These are phyloP conservation scores for Schizophyllum commune DNA, from an alignment of 1,284 basidiomycete genomes.

Conservation along the genomic window DNA sequence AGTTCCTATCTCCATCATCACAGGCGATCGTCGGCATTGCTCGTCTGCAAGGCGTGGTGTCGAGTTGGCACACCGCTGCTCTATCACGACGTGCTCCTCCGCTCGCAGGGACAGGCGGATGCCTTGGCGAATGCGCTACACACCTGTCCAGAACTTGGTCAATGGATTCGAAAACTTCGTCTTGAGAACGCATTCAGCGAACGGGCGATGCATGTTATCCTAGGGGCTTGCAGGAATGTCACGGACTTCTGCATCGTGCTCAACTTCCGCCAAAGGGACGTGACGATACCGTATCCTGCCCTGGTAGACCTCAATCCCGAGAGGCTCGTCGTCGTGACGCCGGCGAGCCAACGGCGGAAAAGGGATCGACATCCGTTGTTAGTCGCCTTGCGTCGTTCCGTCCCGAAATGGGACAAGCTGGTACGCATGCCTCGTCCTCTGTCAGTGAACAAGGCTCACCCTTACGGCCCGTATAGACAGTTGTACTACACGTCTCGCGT, in stretches of 20 bases:
- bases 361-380: no score
- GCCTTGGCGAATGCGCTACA: conserved; percentile 2
- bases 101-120: conserved; percentile 4
- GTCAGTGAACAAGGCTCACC: no score
- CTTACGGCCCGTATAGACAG: no score
- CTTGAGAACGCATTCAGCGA: conserved; percentile 8
- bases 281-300: neutral
- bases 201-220: conserved; percentile 5
- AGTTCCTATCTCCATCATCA: neutral
- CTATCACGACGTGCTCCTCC: conserved; percentile 3
- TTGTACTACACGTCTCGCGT: no score
- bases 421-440: no score
- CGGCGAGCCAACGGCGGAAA: no score
- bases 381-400: no score
- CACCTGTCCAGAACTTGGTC: neutral
- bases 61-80: conserved; percentile 5
- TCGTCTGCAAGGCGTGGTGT: conserved; percentile 5
- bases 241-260: conserved; percentile 5
- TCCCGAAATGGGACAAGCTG: no score
- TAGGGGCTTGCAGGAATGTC: conserved; percentile 3
- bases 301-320: neutral
- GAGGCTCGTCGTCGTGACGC: neutral
- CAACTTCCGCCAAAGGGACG: neutral
- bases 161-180: conserved; percentile 8
- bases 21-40: neutral